Conservation (phyloP, 2,329 filamentous ascomycete species). For the Ophiostoma australiae region DNA sequence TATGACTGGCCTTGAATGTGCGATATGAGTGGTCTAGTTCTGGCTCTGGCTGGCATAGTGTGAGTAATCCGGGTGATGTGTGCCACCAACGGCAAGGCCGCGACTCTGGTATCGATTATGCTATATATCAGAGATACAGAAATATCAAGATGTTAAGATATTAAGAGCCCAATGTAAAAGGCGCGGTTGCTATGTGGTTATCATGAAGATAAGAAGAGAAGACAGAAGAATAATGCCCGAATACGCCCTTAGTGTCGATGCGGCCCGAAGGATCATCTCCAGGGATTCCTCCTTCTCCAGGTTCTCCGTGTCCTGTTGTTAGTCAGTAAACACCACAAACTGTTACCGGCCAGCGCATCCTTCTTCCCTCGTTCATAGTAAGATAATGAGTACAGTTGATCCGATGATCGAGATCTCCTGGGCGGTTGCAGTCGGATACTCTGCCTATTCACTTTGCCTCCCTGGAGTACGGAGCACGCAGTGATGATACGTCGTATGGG, state of each 20-base stretch:
- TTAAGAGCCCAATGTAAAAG: neutral
- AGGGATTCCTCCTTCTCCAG: neutral
- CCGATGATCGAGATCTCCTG: neutral
- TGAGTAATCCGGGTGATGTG: neutral
- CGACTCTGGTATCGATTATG: neutral
- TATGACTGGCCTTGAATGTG: neutral
- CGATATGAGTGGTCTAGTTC: neutral
- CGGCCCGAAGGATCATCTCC: constrained; percentile 2
- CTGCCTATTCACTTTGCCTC: neutral
- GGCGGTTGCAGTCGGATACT: neutral
- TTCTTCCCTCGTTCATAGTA: neutral
- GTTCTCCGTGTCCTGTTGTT: neutral
- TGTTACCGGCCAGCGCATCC: neutral
- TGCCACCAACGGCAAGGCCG: neutral
- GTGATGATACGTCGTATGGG: neutral
- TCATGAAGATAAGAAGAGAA: neutral
- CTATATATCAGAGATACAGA: neutral
- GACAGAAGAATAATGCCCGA: neutral
- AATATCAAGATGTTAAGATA: neutral
- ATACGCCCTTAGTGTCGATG: neutral
- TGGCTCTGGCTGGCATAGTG: neutral
- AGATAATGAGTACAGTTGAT: neutral
- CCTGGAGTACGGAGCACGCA: neutral
- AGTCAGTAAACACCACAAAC: neutral
- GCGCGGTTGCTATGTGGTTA: neutral